phyloP scores from a whole-genome alignment of 495 filamentous ascomycete species.

The Lasiosphaeria ovina region DNA sequence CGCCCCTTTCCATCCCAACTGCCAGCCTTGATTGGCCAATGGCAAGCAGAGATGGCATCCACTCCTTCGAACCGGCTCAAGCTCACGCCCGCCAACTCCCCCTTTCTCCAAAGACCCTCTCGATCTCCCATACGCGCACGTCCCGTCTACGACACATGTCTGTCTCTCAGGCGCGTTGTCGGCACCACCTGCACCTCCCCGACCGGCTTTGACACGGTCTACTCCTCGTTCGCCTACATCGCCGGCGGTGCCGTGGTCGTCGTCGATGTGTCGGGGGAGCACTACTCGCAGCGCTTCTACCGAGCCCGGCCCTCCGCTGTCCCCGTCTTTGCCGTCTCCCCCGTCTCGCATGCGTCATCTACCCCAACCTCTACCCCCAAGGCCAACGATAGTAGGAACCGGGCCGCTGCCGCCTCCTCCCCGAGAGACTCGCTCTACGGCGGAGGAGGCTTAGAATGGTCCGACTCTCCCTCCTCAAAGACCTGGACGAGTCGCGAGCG shows the following conservation, averaged over 20 bases:
- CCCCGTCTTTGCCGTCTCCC: constrained; percentile 54
- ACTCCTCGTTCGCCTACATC: constrained; percentile 80
- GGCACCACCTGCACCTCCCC: constrained; percentile 82
- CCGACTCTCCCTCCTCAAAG: constrained; percentile 61
- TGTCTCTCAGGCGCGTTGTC: constrained; percentile 79
- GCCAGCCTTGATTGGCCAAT: constrained; percentile 37
- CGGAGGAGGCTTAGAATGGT: constrained; percentile 39
- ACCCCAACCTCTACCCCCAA: constrained; percentile 63
- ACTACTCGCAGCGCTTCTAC: constrained; percentile 82
- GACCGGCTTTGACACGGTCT: constrained; percentile 80
- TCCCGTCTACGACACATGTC: constrained; percentile 45
- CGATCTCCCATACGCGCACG: constrained; percentile 56
- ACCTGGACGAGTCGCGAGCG: constrained; percentile 83
- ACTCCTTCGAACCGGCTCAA: constrained; percentile 64
- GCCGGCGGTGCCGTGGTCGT: constrained; percentile 92
- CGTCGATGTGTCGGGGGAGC: constrained; percentile 72
- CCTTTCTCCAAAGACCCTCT: constrained; percentile 58
- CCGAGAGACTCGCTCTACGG: constrained; percentile 56
- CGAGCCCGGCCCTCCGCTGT: constrained; percentile 77
- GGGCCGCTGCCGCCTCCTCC: constrained; percentile 49
- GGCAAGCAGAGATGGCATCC: constrained; percentile 54
- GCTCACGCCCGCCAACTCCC: constrained; percentile 78
- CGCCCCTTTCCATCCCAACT: constrained; percentile 6
- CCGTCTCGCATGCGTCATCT: constrained; percentile 36
- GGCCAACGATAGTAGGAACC: constrained; percentile 60